Conservation (phyloP, 306 rosid genomes). For the Begonia peltatifolia region DNA sequence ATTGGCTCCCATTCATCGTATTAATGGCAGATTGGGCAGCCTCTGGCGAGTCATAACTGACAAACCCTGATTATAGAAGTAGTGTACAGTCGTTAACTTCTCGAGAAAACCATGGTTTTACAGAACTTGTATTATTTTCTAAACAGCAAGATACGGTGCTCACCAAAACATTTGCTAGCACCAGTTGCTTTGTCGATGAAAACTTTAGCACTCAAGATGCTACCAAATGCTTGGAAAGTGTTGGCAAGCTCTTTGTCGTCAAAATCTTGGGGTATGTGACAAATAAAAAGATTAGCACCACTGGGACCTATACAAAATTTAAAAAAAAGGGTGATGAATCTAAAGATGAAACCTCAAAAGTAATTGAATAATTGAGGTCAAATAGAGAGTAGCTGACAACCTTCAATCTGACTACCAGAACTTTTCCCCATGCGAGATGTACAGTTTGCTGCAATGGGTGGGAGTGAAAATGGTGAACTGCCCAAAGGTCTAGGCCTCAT, state of each 20-base stretch:
- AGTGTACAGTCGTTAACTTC: constrained; percentile 12
- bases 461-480: constrained; percentile 59
- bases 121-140: constrained; percentile 13
- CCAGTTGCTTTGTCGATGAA: constrained; percentile 97
- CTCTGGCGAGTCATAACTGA: constrained; percentile 83
- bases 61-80: constrained; percentile 61
- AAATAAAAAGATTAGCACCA: constrained; percentile 95
- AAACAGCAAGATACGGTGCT: constrained; percentile 15
- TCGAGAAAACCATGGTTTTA: too few species aligned
- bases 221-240: constrained; percentile 84
- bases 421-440: constrained; percentile 50
- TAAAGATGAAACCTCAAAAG: background rate
- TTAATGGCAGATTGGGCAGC: constrained; percentile 76
- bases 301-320: constrained; percentile 51
- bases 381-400: constrained; percentile 25
- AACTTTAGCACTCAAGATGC: constrained; percentile 92
- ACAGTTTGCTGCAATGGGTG: constrained; percentile 36
- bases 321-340: background rate
- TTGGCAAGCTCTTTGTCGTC: constrained; percentile 81
- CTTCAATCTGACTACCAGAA: constrained; percentile 80
- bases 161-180: constrained; percentile 97
- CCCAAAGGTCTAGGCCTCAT: constrained; percentile 55
- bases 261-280: constrained; percentile 97
- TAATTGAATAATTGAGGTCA: background rate
- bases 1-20: constrained; percentile 83